Percentiles rank a stretch among this genome's conserved stretches.
Conservation (phyloP, 495 filamentous ascomycete species). For the Penicilliopsis zonata region DNA sequence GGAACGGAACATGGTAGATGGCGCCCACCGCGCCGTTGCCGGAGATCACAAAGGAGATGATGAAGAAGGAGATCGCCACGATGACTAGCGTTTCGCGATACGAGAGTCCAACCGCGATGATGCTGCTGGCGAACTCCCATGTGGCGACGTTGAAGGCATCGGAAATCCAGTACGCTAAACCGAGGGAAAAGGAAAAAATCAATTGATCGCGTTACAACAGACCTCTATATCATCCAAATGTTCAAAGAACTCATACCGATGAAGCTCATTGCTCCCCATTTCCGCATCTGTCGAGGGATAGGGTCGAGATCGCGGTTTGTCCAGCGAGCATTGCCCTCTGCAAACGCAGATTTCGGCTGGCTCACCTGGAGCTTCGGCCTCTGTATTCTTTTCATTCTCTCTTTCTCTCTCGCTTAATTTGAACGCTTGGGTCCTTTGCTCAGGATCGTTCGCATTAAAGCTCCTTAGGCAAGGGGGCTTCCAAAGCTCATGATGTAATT, state of each 20-base stretch:
- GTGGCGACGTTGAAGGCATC: slow-evolving; percentile 50
- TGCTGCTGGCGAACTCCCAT: slow-evolving; percentile 49
- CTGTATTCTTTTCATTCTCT: too few relatives aligned
- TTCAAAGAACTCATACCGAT: slow-evolving; percentile 14
- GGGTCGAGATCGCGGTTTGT: slow-evolving; percentile 36
- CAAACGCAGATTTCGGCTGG: slow-evolving; percentile 25
- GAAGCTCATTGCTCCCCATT: slow-evolving; percentile 30
- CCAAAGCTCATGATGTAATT: too few relatives aligned
- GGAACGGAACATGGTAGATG: slow-evolving; percentile 54
- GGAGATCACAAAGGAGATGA: slow-evolving; percentile 49
- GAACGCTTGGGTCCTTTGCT: too few relatives aligned
- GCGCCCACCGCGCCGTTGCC: slow-evolving; percentile 52
- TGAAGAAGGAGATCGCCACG: slow-evolving; percentile 49
- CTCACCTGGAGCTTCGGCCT: slow-evolving; percentile 21
- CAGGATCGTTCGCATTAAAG: too few relatives aligned
- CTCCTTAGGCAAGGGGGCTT: too few relatives aligned
- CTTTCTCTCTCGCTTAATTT: too few relatives aligned
- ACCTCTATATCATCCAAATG: background rate
- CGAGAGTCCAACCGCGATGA: slow-evolving; percentile 49
- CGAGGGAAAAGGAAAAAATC: background rate
- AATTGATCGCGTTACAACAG: too few relatives aligned
- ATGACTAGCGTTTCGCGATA: slow-evolving; percentile 50
- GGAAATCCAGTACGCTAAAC: slow-evolving; percentile 49
- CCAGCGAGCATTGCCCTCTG: slow-evolving; percentile 27
- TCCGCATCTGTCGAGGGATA: slow-evolving; percentile 22